These are phyloP conservation scores for Orychophragmus violaceus DNA, from an alignment of 345 rosid species.

Conservation along the genomic window DNA sequence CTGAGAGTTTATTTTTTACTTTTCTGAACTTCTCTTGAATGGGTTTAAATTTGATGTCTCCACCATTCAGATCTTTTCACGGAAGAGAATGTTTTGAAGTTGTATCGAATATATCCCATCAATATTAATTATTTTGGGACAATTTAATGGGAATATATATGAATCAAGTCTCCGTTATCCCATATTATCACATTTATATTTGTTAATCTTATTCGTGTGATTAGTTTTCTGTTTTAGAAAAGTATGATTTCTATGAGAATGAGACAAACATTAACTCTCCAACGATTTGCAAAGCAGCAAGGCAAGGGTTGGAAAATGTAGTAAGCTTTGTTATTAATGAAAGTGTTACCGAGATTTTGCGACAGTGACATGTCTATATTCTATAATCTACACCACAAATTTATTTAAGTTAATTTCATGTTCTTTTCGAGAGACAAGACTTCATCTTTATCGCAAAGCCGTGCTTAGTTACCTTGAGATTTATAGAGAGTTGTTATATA, in stretches of 20 bases:
- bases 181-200: not conserved
- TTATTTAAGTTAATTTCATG: no score
- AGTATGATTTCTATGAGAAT: not conserved
- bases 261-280: not conserved
- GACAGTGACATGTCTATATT: not conserved
- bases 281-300: not conserved
- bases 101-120: no score
- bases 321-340: not conserved
- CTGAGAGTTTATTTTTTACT: no score
- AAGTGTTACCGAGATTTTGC: not conserved
- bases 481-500: no score
- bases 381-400: not conserved
- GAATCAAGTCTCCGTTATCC: no score
- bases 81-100: no score
- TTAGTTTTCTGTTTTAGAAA: not conserved
- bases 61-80: no score
- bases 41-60: no score
- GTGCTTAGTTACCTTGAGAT: not conserved
- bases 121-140: no score
- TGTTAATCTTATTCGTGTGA: not conserved
- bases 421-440: no score
- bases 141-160: no score
- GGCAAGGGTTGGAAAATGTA: not conserved
- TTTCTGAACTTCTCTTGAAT: no score
- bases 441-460: not conserved